phyloP scores from a whole-genome alignment of 2,329 filamentous ascomycete genomes.

The Colletotrichum graminicola region DNA sequence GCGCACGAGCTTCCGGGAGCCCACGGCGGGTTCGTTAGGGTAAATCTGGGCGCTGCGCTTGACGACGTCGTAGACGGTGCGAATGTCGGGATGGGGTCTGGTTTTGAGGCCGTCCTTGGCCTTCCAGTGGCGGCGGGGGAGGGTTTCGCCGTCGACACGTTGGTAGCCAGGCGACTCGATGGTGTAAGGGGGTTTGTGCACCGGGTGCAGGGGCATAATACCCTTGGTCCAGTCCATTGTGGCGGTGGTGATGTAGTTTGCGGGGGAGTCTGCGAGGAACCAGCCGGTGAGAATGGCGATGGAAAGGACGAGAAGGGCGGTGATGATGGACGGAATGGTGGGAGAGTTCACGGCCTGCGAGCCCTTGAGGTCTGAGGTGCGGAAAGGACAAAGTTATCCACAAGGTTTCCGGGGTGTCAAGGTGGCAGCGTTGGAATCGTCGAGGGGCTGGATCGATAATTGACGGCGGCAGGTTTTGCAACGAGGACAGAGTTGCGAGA shows the following conservation, averaged over 20 bases:
- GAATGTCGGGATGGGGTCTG: constrained; percentile 75
- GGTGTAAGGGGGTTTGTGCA: constrained; percentile 80
- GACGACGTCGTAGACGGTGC: constrained; percentile 85
- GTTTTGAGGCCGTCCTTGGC: constrained; percentile 78
- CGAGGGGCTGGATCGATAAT: not conserved
- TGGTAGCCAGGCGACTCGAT: constrained; percentile 77
- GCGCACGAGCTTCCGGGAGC: constrained; percentile 79
- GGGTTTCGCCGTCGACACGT: constrained; percentile 83
- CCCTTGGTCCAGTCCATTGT: constrained; percentile 57
- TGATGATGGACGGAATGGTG: constrained; percentile 38
- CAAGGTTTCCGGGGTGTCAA: not conserved
- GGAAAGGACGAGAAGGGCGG: constrained; percentile 27
- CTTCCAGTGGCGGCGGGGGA: constrained; percentile 80
- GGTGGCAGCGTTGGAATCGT: not conserved
- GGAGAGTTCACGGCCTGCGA: constrained; percentile 17
- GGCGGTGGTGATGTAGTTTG: constrained; percentile 12
- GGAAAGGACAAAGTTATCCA: constrained; percentile 15
- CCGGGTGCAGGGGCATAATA: constrained; percentile 66
- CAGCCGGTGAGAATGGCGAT: constrained; percentile 24
- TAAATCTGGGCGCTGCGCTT: constrained; percentile 74
- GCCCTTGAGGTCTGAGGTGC: constrained; percentile 5
- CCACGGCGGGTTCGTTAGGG: constrained; percentile 74
- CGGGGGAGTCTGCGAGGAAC: constrained; percentile 1
- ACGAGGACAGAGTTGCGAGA: not conserved
- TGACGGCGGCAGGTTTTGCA: not conserved